Base-by-base conservation (phyloP, 768 basidiomycete species). In the Tubosaeta sp. region DNA sequence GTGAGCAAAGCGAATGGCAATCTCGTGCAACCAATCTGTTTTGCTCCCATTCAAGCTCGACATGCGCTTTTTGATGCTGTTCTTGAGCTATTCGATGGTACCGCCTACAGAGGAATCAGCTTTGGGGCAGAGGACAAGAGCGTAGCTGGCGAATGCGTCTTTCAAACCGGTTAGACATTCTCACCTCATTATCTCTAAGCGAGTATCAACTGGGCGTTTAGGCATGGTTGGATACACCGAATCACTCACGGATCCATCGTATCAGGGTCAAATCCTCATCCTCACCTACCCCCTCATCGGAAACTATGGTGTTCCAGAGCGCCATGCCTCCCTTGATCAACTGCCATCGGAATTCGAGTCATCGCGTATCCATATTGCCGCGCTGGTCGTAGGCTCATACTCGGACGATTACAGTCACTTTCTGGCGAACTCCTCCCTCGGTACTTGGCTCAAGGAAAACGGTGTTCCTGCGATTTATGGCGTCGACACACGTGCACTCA, bases 221-320 rank as follows among this genome's bases (percentile, higher is more conserved):
- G 96, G 96, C 49, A 98, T 99, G 95, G 94, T 98, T 50, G 96
- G 96, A 27, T 99, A 99, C 71, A 93, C 92, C 32, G 96, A 98
- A 64, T 97, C 95, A 18, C 75, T 98, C 59, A 99, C 96, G 40
- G 96, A 98, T 69, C 96, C 96, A 18, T 98, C 95, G 2, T 99
- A 99, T 71, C 86, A 95, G 69, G 93, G 94, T 31, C 96, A 98
- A 71, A 98, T 99, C 65, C 86, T 99, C 52, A 84, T 99, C 57
- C 79, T 98, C 59, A 98, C 96, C 2, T 98, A 98, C 73, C 96
- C 96, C 13, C 78, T 99, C 60, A 76, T 98, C 57, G 96, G 96
- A 32, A 98, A 97, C 68, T 99, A 99, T 66, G 96, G 96, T 64
- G 94, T 98, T 21, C 96, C 96, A 46, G 77, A 78, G 54, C 84